Conservation (phyloP, 2,329 filamentous ascomycete species). For the Aphanoascus verrucosus region DNA sequence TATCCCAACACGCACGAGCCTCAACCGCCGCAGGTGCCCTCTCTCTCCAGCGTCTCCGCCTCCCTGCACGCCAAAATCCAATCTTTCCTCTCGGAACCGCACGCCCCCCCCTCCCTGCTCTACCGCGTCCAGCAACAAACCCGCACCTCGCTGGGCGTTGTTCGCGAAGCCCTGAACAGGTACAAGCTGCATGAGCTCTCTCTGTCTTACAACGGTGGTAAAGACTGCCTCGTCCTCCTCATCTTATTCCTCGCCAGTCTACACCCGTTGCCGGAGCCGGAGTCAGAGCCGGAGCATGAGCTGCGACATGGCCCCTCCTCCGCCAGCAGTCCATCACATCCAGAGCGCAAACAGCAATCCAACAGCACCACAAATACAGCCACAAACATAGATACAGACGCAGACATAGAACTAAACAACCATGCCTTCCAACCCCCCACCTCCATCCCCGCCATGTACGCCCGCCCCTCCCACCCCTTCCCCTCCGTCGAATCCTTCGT, state of each 20-base stretch:
- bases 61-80: slow-evolving; percentile 50
- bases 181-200: slow-evolving; percentile 74
- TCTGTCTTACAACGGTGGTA: slow-evolving; percentile 93
- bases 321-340: background rate
- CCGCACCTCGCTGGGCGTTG: slow-evolving; percentile 58
- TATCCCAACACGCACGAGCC: slow-evolving; percentile 1
- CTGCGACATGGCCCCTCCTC: no score
- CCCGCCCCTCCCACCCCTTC: slow-evolving; percentile 75
- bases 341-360: background rate
- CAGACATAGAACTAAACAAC: slow-evolving; percentile 22
- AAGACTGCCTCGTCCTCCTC: slow-evolving; percentile 89
- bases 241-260: slow-evolving; percentile 68
- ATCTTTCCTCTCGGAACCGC: slow-evolving; percentile 53
- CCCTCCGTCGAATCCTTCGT: slow-evolving; percentile 80
- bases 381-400: background rate
- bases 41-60: slow-evolving; percentile 53
- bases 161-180: slow-evolving; percentile 61
- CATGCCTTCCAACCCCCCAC: slow-evolving; percentile 11
- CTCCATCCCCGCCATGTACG: slow-evolving; percentile 73
- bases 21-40: background rate
- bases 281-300: background rate
- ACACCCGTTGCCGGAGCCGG: slow-evolving; percentile 18
- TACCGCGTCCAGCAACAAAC: slow-evolving; percentile 63
- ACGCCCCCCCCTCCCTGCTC: slow-evolving; percentile 46
- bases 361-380: background rate